Conservation (phyloP, 1,284 basidiomycete species). For the Ganoderma multipileum region DNA sequence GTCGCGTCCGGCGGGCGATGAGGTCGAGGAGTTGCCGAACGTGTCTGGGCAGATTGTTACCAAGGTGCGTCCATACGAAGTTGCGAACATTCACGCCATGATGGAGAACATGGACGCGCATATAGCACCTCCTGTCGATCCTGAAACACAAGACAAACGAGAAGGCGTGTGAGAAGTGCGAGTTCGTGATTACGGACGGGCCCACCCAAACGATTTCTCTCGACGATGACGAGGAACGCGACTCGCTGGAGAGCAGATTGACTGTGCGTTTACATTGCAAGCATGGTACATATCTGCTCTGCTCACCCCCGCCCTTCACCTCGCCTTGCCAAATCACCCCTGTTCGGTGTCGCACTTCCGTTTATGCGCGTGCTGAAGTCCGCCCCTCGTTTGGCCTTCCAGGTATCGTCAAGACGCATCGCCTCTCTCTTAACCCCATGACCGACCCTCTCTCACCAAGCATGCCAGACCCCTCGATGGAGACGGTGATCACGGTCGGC, state of each 20-base stretch:
- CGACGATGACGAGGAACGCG: conserved; percentile 53
- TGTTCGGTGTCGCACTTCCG: not conserved
- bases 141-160: conserved; percentile 76
- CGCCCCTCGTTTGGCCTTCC: not conserved
- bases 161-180: conserved; percentile 77
- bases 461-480: conserved; percentile 56
- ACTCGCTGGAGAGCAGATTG: conserved; percentile 73
- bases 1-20: conserved; percentile 16
- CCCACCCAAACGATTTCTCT: conserved; percentile 29
- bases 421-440: conserved; percentile 64
- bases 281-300: conserved; percentile 58
- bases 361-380: conserved; percentile 14
- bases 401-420: conserved; percentile 85
- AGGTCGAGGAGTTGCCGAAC: conserved; percentile 32
- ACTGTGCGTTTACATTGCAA: conserved; percentile 80
- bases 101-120: not conserved
- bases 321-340: conserved; percentile 5
- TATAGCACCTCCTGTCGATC: conserved; percentile 72
- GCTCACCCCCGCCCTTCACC: not conserved
- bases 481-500: conserved; percentile 74
- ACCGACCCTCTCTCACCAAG: conserved; percentile 67
- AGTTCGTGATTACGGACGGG: conserved; percentile 71
- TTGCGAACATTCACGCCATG: not conserved
- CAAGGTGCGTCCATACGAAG: conserved; percentile 54
- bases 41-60: conserved; percentile 65